Evolutionary conservation across 306 rosid genomes (phyloP).

Genomic region (Notholithocarpus densiflorus): DNA sequence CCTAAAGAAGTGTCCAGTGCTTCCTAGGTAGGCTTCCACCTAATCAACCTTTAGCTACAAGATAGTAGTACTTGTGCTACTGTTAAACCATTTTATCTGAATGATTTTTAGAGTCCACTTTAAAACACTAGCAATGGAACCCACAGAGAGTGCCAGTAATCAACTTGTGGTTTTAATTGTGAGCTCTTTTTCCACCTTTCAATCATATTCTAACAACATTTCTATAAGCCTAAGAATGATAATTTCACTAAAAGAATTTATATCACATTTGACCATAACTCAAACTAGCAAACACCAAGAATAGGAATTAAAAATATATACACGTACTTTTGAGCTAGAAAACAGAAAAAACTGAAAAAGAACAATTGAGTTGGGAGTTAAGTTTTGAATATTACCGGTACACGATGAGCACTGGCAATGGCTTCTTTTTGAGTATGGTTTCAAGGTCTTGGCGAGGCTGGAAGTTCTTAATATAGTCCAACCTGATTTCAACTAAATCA

Average conservation of each 20-base stretch:
- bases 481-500: constrained; percentile 36
- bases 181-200: neutral
- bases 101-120: neutral
- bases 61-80: neutral
- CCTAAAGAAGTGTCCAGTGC: too few relatives aligned
- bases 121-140: neutral
- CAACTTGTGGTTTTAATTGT: neutral
- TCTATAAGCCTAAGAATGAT: neutral
- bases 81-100: neutral
- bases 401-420: constrained; percentile 25
- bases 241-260: neutral
- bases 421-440: constrained; percentile 31
- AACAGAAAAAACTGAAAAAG: neutral
- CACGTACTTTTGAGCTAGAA: neutral
- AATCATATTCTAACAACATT: neutral
- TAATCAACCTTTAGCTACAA: too few relatives aligned
- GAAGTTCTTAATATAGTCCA: constrained; percentile 28
- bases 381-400: constrained; percentile 10
- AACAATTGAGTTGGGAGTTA: neutral
- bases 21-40: too few relatives aligned
- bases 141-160: neutral
- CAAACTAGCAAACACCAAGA: neutral
- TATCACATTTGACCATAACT: too few relatives aligned
- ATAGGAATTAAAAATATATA: neutral
- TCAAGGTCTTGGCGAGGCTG: constrained; percentile 33